These are phyloP conservation scores for Arthrinium phaeospermum DNA, from an alignment of 2,329 filamentous ascomycete species.

Conservation along the genomic window DNA sequence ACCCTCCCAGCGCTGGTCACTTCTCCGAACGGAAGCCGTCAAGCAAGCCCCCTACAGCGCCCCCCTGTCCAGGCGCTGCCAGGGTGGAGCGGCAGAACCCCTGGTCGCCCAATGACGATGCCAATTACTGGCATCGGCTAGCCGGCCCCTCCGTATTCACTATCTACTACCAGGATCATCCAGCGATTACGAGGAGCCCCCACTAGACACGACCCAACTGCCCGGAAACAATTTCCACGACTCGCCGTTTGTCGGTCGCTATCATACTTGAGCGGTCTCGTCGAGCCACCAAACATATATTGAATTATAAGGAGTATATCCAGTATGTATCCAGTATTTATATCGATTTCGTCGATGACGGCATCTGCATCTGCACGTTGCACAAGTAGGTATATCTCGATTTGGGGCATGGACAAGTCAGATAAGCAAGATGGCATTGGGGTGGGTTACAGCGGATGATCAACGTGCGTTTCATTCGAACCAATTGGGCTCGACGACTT, in stretches of 20 bases:
- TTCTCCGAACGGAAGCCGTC: constrained; percentile 5
- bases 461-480: neutral
- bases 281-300: neutral
- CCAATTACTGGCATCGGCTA: neutral
- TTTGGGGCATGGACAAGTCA: neutral
- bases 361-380: neutral
- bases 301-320: no score
- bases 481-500: neutral
- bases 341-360: neutral
- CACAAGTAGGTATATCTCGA: neutral
- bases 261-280: neutral
- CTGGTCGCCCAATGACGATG: neutral
- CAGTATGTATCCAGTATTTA: neutral
- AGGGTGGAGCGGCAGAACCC: neutral
- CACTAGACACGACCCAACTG: neutral
- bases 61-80: neutral
- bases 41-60: neutral
- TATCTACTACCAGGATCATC: neutral
- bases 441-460: neutral
- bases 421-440: neutral
- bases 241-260: neutral
- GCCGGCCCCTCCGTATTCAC: constrained; percentile 7
- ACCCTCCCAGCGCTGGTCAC: neutral
- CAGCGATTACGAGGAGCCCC: constrained; percentile 6
- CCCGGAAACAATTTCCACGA: constrained; percentile 6